Evolutionary conservation across 768 basidiomycete species (phyloP), one percentile per base, ranked within the genome.

Genomic region (Termitomyces sp.): DNA sequence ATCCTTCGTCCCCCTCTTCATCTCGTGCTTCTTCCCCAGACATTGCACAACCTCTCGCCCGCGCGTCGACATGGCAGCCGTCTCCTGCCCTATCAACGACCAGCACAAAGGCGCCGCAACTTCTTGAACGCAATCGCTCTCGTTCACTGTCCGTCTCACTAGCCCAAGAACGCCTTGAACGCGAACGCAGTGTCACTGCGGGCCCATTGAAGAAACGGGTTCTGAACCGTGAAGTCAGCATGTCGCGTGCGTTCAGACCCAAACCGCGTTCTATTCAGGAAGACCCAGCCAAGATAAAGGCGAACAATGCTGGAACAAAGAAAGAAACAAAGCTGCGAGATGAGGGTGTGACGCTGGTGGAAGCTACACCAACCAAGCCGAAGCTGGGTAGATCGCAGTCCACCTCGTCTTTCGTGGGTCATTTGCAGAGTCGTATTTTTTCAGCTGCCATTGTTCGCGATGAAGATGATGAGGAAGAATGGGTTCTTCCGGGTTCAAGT

Each of bases 191-290:
- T 36, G 71, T 70, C 34, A 70, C 70, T 0, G 67, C 73, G n/a
- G 69, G 69, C 1, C 70, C 71, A 14, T 49, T 63, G 29, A 83
- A 84, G 67, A 84, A 83, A 63, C 79, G 82, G 10, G 73, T 82
- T 1, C 72, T 91, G n/a, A 85, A 79, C 60, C 81, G 88, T 37
- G 89, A 92, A 69, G 79, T 91, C 63, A 91, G 87, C 73, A 92
- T 92, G 90, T 85, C 86, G 17, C 81, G 88, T 37, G 81, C 74
- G 29, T 90, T 91, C 74, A 89, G 78, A 50, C 73, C 73, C 59
- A 80, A 66, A 60, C 63, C 60, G 61, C 14, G 57, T 59, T 46
- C 65, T 52, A 53, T 55, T 34, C 40, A 66, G 62, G 59, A 72
- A 63, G 45, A 60, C 61, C 38, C n/a, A 25, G 47, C 20, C 15